Base-by-base conservation (phyloP, 2,329 filamentous ascomycete species). In the Aspergillus sp. region DNA sequence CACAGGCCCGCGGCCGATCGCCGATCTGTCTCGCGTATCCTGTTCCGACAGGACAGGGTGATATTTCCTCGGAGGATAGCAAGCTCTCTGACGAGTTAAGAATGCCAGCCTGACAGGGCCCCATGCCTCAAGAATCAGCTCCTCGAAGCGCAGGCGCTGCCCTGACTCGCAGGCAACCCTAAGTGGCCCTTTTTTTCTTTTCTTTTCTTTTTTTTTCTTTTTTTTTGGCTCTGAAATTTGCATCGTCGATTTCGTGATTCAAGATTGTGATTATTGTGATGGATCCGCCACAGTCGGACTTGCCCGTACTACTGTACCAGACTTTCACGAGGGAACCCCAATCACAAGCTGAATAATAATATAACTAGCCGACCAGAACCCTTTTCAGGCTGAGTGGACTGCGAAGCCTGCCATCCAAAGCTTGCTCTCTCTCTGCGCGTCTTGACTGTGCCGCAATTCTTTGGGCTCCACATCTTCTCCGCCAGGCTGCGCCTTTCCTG, bases 361-460 rank as follows among this genome's bases (percentile, higher is more conserved):
- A 21, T 21, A 21, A 21, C 21, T 35, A 48, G n/a, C 55, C 45
- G 45, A 50, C 52, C 43, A 39, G 44, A 48, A 9, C 19, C 39
- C 43, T 37, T 45, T 45, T 46, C 27, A 23, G 14, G 46, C 44
- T 47, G 39, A 44, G 23, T 50, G 50, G 40, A 23, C 40, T 52
- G 50, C 25, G 21, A 52, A 15, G 12, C 35, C 12, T 37, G 35
- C 27, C 9, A 15, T 37, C 40, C 33, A 46, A 53, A 53, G 51
- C 56, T 51, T 47, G 25, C 55, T 53, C 37, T 52, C 48, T 31
- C 56, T 51, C 23, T 63, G 61, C 55, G 64, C 64, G 59, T 55
- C 37, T 63, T 66, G 59, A 63, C 62, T 63, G 57, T 61, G 64
- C 61, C 64, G 64, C 61, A 66, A 58, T 44, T 49, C 41, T 37